These are phyloP conservation scores for Amphicarpaea edgeworthii DNA, from an alignment of 306 rosid species.

Conservation along the genomic window DNA sequence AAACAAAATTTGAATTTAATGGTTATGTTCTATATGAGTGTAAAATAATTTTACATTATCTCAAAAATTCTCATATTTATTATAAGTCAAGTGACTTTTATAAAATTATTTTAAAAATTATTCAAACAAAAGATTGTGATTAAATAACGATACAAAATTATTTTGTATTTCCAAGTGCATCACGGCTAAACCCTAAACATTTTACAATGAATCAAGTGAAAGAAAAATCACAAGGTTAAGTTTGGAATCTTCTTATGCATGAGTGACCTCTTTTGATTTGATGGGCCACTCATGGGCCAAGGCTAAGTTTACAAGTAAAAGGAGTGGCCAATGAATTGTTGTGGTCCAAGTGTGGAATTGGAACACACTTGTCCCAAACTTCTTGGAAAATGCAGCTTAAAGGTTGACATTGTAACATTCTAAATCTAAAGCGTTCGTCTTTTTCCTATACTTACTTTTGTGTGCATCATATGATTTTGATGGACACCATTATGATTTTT, in stretches of 20 bases:
- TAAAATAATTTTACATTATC: too few species aligned
- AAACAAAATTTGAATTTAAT: too few species aligned
- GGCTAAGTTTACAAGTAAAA: too few species aligned
- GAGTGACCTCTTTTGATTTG: conserved; percentile 1
- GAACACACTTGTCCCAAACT: conserved; percentile 17
- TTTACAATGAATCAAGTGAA: not conserved
- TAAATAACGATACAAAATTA: too few species aligned
- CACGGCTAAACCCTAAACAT: too few species aligned
- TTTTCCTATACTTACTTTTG: conserved; percentile 12
- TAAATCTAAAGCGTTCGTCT: not conserved
- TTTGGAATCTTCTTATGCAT: not conserved
- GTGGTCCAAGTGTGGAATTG: not conserved
- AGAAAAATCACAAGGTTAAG: not conserved
- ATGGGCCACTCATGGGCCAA: not conserved
- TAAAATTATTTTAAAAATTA: too few species aligned
- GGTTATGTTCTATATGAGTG: too few species aligned
- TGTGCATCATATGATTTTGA: not conserved
- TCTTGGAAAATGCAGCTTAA: conserved; percentile 17
- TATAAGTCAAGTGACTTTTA: too few species aligned
- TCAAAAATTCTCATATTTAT: too few species aligned
- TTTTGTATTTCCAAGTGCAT: too few species aligned
- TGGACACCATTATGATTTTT: not conserved
- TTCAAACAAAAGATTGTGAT: too few species aligned
- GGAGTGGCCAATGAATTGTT: not conserved
- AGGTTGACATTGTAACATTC: not conserved